These are phyloP conservation scores for Monosporascus sp. DNA, from an alignment of 2,329 filamentous ascomycete genomes.

Conservation along the genomic window DNA sequence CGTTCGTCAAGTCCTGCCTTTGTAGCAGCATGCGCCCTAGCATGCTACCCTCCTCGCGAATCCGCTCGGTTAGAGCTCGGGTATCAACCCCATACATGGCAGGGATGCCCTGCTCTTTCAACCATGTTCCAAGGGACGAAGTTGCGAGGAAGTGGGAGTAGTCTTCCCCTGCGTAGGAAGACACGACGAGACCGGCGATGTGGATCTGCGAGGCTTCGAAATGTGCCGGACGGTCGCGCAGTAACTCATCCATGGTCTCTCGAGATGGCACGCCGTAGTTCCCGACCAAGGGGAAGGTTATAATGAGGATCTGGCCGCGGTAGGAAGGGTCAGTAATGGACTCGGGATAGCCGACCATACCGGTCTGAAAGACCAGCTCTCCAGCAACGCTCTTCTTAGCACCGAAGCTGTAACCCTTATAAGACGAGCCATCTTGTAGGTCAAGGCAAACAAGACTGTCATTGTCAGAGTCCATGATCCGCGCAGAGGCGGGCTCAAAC, in stretches of 20 bases:
- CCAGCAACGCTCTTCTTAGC: conserved; percentile 90
- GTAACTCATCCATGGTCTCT: conserved; percentile 76
- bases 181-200: conserved; percentile 83
- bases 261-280: conserved; percentile 96
- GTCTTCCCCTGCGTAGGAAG: conserved; percentile 89
- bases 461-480: conserved; percentile 45
- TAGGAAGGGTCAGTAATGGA: conserved; percentile 85
- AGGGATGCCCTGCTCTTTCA: conserved; percentile 91
- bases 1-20: conserved; percentile 43
- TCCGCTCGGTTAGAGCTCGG: conserved; percentile 86
- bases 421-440: conserved; percentile 84
- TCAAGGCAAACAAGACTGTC: conserved; percentile 77
- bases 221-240: conserved; percentile 81
- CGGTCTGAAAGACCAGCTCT: conserved; percentile 98
- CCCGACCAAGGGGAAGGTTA: conserved; percentile 91
- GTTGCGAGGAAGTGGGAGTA: conserved; percentile 90
- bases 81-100: conserved; percentile 96
- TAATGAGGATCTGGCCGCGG: conserved; percentile 88
- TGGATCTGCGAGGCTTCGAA: conserved; percentile 94
- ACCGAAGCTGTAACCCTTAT: conserved; percentile 95
- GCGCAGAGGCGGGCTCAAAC: conserved; percentile 56
- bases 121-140: conserved; percentile 88
- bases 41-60: conserved; percentile 93
- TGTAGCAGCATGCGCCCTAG: conserved; percentile 82
- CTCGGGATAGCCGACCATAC: conserved; percentile 98